Evolutionary conservation across 768 basidiomycete genomes (phyloP).

Genomic region (Boletus rufocinnamomeus): DNA sequence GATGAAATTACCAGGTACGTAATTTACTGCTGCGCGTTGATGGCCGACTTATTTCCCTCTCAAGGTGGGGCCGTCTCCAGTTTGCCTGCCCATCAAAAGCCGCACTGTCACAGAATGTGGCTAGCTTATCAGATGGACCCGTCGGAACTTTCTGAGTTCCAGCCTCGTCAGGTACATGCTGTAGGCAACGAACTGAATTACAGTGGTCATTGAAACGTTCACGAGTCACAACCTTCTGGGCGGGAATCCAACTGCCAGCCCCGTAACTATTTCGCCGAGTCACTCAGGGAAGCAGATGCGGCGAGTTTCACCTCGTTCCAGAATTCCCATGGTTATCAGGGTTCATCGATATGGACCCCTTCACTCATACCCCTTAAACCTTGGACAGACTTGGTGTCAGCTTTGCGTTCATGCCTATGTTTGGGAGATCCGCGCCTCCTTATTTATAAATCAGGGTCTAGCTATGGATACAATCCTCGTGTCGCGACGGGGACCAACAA

Average conservation of each 20-base stretch:
- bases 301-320: neutral
- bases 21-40: neutral
- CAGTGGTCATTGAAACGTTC: neutral
- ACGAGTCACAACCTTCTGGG: neutral
- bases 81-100: neutral
- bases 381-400: conserved; percentile 13
- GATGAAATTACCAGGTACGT: neutral
- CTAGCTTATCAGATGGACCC: neutral
- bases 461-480: conserved; percentile 4
- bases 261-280: too few relatives aligned
- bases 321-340: conserved; percentile 20
- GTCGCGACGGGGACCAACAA: conserved; percentile 2
- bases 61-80: neutral
- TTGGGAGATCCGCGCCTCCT: conserved; percentile 16
- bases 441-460: neutral
- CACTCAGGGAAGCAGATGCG: neutral
- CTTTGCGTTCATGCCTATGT: conserved; percentile 27
- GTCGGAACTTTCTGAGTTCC: neutral
- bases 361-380: neutral
- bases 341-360: conserved; percentile 14
- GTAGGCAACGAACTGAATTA: neutral
- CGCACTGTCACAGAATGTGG: neutral
- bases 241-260: neutral
- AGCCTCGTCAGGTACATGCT: neutral
- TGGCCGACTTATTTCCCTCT: neutral